These are phyloP conservation scores for Fusarium sp. DNA, from an alignment of 2,329 filamentous ascomycete genomes.

Conservation along the genomic window DNA sequence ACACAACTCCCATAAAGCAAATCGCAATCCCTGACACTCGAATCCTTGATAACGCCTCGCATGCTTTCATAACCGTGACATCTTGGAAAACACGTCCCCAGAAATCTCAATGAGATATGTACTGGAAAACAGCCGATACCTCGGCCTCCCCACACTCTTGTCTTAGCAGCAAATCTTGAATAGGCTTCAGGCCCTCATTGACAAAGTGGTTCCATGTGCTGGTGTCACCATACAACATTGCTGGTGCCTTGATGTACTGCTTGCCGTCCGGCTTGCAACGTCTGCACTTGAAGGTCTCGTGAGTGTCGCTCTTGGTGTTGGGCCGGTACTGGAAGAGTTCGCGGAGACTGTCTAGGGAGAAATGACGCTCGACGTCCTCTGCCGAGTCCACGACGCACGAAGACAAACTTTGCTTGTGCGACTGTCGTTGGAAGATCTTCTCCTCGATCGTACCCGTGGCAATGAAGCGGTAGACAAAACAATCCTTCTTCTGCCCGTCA, in stretches of 20 bases:
- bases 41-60: constrained; percentile 28
- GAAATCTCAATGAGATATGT: constrained; percentile 82
- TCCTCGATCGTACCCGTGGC: constrained; percentile 98
- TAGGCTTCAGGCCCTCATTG: constrained; percentile 81
- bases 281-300: constrained; percentile 99
- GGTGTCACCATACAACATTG: constrained; percentile 97
- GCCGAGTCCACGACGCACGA: constrained; percentile 96
- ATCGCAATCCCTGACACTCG: not conserved
- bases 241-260: constrained; percentile 89
- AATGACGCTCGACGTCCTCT: constrained; percentile 97
- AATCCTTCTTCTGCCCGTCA: constrained; percentile 99
- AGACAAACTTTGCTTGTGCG: constrained; percentile 96
- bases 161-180: constrained; percentile 90
- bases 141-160: constrained; percentile 84
- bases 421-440: constrained; percentile 98
- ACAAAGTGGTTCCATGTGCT: constrained; percentile 99
- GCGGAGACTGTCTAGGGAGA: constrained; percentile 88
- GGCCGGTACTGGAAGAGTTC: constrained; percentile 95
- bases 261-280: constrained; percentile 88
- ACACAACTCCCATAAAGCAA: constrained; percentile 18
- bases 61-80: constrained; percentile 20
- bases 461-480: constrained; percentile 99
- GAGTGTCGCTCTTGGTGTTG: constrained; percentile 89
- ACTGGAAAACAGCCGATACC: constrained; percentile 97
- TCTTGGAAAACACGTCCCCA: constrained; percentile 5